Evolutionary conservation across 1,284 basidiomycete species (phyloP).

Genomic region (Malassezia arunalokei): DNA sequence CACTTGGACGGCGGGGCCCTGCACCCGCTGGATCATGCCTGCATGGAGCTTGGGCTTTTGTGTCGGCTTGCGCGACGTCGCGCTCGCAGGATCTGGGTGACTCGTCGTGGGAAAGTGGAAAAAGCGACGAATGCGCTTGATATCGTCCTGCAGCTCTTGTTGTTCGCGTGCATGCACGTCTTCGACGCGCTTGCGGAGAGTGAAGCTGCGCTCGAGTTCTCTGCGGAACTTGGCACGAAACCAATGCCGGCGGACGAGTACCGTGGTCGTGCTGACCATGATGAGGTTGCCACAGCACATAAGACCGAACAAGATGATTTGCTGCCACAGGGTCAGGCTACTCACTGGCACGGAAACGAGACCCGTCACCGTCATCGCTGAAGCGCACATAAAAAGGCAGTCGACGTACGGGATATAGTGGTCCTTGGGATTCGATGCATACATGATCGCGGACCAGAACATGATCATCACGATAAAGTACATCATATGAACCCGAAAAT

Average conservation of each 20-base stretch:
- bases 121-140: constrained; percentile 27
- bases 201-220: constrained; percentile 25
- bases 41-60: constrained; percentile 22
- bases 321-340: constrained; percentile 62
- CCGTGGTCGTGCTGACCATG: constrained; percentile 41
- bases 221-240: constrained; percentile 35
- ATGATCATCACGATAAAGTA: constrained; percentile 64
- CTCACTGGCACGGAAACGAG: constrained; percentile 63
- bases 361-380: constrained; percentile 67
- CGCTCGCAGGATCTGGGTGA: constrained; percentile 6
- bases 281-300: constrained; percentile 44
- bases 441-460: constrained; percentile 59
- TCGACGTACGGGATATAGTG: constrained; percentile 55
- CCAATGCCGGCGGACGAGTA: constrained; percentile 39
- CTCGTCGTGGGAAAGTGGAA: constrained; percentile 20
- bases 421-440: constrained; percentile 40
- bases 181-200: constrained; percentile 30
- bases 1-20: constrained; percentile 41
- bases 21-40: constrained; percentile 42
- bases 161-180: constrained; percentile 42
- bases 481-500: constrained; percentile 50
- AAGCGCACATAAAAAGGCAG: constrained; percentile 61
- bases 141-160: constrained; percentile 18
- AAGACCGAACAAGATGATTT: constrained; percentile 53
- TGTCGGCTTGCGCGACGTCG: background rate